Evolutionary conservation across 805 yeast species (phyloP).

Genomic region (Candida glaebosa): DNA sequence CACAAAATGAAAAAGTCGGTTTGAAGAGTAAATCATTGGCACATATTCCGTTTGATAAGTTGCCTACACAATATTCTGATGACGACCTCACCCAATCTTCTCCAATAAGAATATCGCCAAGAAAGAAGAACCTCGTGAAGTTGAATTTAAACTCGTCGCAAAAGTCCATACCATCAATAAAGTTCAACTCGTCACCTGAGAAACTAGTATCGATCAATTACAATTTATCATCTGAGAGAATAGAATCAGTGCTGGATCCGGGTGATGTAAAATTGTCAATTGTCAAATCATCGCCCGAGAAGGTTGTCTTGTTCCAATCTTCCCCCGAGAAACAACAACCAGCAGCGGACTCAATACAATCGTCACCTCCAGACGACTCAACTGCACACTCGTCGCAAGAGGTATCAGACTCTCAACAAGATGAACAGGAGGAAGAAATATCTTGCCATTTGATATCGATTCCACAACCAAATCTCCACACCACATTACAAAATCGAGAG

Average conservation of each 20-base stretch:
- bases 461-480: slow-evolving; percentile 11
- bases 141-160: slow-evolving; percentile 1
- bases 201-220: not conserved
- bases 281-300: not conserved
- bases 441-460: slow-evolving; percentile 1
- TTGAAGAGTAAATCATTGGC: slow-evolving; percentile 5
- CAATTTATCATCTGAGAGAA: not conserved
- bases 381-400: not conserved
- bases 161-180: not conserved
- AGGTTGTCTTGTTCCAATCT: not conserved
- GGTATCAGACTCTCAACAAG: not conserved
- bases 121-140: slow-evolving; percentile 5
- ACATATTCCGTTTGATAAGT: slow-evolving; percentile 14
- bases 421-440: not conserved
- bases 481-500: slow-evolving; percentile 33
- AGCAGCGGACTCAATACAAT: too few species aligned
- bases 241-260: too few species aligned
- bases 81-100: slow-evolving; percentile 13
- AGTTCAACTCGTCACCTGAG: not conserved
- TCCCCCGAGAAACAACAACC: not conserved
- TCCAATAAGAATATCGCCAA: slow-evolving; percentile 11
- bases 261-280: too few species aligned
- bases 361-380: not conserved
- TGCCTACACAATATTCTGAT: slow-evolving; percentile 27
- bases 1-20: slow-evolving; percentile 1